phyloP scores from a whole-genome alignment of 306 rosid species.

The Potentilla sterilis region DNA sequence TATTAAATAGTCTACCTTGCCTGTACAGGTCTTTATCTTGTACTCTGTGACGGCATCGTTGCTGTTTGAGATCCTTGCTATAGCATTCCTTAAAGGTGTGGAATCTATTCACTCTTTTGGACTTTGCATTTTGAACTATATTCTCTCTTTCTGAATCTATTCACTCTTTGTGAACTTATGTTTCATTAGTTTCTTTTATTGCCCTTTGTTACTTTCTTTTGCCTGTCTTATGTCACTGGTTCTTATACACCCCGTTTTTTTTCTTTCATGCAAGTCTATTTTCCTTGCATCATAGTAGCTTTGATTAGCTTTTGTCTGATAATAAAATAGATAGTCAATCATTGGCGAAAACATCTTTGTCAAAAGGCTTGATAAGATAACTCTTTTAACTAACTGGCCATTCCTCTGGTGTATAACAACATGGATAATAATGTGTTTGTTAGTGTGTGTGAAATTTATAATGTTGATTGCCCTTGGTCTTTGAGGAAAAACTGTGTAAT shows the following conservation, averaged over 20 bases:
- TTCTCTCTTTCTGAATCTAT: neutral
- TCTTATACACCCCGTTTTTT: neutral
- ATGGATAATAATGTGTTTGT: neutral
- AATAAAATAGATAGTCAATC: neutral
- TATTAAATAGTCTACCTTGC: conserved; percentile 3
- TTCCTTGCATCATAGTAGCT: neutral
- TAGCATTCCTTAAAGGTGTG: conserved; percentile 74
- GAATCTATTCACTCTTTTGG: neutral
- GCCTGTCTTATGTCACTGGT: neutral
- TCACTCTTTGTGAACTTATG: neutral
- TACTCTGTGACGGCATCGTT: conserved; percentile 62
- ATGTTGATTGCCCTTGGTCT: neutral
- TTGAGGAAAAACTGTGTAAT: neutral
- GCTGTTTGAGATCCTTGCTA: conserved; percentile 63
- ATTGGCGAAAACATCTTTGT: neutral
- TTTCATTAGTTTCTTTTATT: conserved; percentile 18
- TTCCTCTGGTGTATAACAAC: neutral
- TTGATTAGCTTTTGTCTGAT: neutral
- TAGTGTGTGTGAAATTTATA: neutral
- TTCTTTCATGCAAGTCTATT: conserved; percentile 8
- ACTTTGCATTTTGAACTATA: conserved; percentile 14
- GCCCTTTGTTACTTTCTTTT: neutral
- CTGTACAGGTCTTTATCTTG: conserved; percentile 78
- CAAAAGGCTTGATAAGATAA: neutral
- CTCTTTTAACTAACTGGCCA: conserved; percentile 7